phyloP scores from a whole-genome alignment of 202 grass and related monocot genomes.

The Schoenoplectus tabernaemontani region DNA sequence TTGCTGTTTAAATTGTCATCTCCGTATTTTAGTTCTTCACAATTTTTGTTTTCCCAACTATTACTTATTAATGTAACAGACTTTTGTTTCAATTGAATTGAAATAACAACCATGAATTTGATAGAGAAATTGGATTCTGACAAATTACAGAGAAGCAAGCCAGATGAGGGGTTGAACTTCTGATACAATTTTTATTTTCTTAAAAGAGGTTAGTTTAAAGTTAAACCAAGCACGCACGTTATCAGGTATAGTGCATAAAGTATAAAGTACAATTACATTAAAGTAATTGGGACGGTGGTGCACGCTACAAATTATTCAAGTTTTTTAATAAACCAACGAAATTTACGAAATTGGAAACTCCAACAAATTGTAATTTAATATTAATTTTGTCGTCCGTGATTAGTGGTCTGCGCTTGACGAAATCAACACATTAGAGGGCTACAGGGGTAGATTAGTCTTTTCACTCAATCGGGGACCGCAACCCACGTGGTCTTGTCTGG shows the following conservation, averaged over 20 bases:
- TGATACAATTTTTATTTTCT: background rate
- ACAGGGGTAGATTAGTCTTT: background rate
- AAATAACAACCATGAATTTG: background rate
- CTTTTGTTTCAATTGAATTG: background rate
- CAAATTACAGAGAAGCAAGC: background rate
- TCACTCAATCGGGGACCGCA: background rate
- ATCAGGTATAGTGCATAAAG: background rate
- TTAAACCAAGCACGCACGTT: background rate
- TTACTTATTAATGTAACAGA: too few species aligned
- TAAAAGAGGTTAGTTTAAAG: background rate
- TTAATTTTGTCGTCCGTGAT: background rate
- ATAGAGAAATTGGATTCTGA: background rate
- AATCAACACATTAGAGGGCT: background rate
- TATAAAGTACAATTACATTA: background rate
- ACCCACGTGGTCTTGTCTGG: background rate
- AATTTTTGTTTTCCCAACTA: background rate
- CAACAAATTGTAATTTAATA: background rate
- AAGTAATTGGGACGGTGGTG: background rate
- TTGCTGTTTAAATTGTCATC: background rate
- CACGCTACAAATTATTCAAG: background rate
- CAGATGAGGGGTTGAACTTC: background rate
- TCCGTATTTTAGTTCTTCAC: background rate
- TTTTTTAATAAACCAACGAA: background rate
- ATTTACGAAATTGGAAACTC: background rate
- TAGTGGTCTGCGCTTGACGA: background rate